A percentile compares a stretch with the other conserved stretches of the same genome.
Evolutionary conservation across 2,329 filamentous ascomycete species (phyloP).

Genomic region (Dothideomycetidae sp.): DNA sequence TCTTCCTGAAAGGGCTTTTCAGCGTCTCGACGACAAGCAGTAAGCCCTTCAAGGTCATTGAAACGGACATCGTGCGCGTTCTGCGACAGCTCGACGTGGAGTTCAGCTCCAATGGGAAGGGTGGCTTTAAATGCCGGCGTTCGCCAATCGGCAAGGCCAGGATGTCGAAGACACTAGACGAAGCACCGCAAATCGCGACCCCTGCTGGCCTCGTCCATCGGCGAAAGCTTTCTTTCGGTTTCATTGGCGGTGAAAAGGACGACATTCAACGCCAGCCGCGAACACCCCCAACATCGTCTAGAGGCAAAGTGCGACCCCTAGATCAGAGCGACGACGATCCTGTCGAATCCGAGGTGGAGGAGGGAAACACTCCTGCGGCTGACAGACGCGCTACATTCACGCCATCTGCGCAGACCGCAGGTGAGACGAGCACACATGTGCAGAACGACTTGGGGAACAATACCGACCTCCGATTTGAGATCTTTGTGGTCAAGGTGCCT

Average conservation of each 20-base stretch:
- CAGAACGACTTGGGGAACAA: conserved; percentile 77
- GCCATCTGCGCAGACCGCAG: conserved; percentile 46
- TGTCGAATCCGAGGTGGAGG: conserved; percentile 40
- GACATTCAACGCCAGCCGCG: conserved; percentile 45
- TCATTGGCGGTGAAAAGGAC: conserved; percentile 48
- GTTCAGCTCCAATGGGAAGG: conserved; percentile 69
- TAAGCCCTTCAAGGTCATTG: conserved; percentile 74
- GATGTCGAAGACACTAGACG: conserved; percentile 24
- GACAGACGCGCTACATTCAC: conserved; percentile 8
- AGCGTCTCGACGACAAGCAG: conserved; percentile 94
- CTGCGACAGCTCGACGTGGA: conserved; percentile 79
- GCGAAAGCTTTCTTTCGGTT: conserved; percentile 70
- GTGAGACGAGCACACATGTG: conserved; percentile 83
- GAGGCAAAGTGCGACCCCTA: conserved; percentile 28
- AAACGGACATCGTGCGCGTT: conserved; percentile 79
- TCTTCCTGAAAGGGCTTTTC: conserved; percentile 91
- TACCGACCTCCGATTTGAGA: conserved; percentile 81
- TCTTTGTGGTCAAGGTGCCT: conserved; percentile 94
- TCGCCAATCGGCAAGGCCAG: conserved; percentile 78
- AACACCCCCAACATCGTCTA: conserved; percentile 30
- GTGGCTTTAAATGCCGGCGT: conserved; percentile 82
- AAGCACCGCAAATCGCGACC: conserved; percentile 23
- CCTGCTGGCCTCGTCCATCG: conserved; percentile 44
- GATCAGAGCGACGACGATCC: conserved; percentile 73
- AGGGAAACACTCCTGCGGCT: conserved; percentile 15